A percentile compares a stretch with the other conserved stretches of the same genome.
These are phyloP conservation scores for Withania somnifera DNA, from an alignment of 305 asterid species.

Conservation along the genomic window DNA sequence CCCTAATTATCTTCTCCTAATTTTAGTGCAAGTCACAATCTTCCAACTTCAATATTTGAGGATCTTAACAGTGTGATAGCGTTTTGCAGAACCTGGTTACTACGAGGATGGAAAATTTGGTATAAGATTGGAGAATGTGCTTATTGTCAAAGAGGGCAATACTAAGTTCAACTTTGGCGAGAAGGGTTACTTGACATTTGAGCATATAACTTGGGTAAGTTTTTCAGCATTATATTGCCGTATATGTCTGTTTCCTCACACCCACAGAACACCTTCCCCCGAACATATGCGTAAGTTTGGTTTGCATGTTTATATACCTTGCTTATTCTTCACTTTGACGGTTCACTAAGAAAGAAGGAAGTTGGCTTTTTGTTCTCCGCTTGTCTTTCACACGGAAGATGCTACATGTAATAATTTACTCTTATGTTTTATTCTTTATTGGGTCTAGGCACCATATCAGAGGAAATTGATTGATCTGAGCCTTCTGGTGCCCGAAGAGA, in stretches of 20 bases:
- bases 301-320: neutral
- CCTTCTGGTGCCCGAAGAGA: constrained; percentile 66
- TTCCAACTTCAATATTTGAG: neutral
- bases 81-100: constrained; percentile 82
- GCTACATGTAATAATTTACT: neutral
- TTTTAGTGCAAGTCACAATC: neutral
- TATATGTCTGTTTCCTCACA: neutral
- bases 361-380: neutral
- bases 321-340: neutral
- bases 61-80: constrained; percentile 9
- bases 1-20: neutral
- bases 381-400: neutral
- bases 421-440: neutral
- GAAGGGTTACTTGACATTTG: constrained; percentile 71
- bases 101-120: constrained; percentile 97
- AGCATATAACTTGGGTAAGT: constrained; percentile 90
- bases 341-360: neutral
- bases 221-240: neutral
- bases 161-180: constrained; percentile 85
- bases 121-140: constrained; percentile 91
- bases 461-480: constrained; percentile 60
- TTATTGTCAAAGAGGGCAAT: constrained; percentile 65
- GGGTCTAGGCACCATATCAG: constrained; percentile 83
- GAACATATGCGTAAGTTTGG: neutral
- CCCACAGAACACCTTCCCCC: neutral